phyloP scores from a whole-genome alignment of 345 rosid species.

The Syzygium jambos region DNA sequence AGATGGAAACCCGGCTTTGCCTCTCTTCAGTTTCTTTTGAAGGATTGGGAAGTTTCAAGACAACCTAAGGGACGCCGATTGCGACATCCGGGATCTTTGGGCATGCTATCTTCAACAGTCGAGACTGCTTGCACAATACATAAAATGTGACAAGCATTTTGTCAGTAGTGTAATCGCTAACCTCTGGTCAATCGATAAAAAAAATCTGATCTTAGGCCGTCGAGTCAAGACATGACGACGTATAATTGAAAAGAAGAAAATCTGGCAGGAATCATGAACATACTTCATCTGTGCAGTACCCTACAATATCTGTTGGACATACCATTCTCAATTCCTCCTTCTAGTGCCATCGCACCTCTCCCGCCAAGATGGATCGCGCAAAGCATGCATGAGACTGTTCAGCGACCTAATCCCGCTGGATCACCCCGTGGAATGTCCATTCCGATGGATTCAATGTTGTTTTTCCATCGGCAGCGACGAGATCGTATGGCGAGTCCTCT shows the following conservation, averaged over 20 bases:
- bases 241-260: background rate
- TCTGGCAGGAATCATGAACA: background rate
- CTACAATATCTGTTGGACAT: background rate
- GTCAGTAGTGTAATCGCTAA: background rate
- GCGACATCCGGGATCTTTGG: background rate
- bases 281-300: background rate
- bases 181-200: background rate
- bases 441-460: slow-evolving; percentile 64
- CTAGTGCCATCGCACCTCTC: background rate
- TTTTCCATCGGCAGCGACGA: slow-evolving; percentile 73
- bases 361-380: background rate
- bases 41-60: background rate
- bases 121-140: background rate
- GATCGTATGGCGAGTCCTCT: slow-evolving; percentile 66
- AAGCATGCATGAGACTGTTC: background rate
- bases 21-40: background rate
- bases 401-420: slow-evolving; percentile 55
- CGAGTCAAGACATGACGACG: too few species aligned
- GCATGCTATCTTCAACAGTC: background rate
- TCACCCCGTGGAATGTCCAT: slow-evolving; percentile 76
- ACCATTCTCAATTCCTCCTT: background rate
- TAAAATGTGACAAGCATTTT: background rate
- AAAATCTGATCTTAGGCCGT: background rate
- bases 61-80: background rate
- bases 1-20: background rate